phyloP scores from a whole-genome alignment of 2,329 filamentous ascomycete species.

The Colletotrichum lini region DNA sequence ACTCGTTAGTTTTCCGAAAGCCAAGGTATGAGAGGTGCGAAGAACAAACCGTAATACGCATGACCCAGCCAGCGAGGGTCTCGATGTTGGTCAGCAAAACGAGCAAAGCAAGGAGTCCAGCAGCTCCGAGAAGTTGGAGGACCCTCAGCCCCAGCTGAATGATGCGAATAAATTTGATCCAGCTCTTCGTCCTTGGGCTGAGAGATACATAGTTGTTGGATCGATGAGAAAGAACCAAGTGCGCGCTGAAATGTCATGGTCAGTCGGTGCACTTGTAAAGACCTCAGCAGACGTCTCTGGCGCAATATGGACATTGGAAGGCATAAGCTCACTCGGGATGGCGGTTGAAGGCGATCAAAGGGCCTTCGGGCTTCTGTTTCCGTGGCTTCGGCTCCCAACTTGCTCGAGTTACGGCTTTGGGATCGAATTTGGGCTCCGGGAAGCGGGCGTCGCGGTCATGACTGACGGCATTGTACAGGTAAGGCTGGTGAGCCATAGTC shows the following conservation, averaged over 20 bases:
- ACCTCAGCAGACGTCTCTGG: too few species aligned
- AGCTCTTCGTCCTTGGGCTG: conserved; percentile 77
- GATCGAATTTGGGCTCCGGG: conserved; percentile 78
- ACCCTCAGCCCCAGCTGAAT: conserved; percentile 79
- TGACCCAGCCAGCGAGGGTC: conserved; percentile 78
- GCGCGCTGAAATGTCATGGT: conserved; percentile 60
- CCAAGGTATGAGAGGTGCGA: not conserved
- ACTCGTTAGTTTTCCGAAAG: conserved; percentile 42
- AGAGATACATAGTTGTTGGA: conserved; percentile 75
- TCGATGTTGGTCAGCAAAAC: conserved; percentile 81
- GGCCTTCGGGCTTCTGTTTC: conserved; percentile 79
- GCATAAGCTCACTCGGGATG: conserved; percentile 81
- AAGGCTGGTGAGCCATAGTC: conserved; percentile 67
- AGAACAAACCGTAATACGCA: conserved; percentile 79
- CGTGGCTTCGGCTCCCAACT: conserved; percentile 77
- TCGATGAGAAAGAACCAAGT: conserved; percentile 74
- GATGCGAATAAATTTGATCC: conserved; percentile 78
- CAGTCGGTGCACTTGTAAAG: not conserved
- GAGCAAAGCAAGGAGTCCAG: conserved; percentile 81
- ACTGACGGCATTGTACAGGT: conserved; percentile 76
- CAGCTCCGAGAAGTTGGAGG: conserved; percentile 76
- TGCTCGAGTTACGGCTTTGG: conserved; percentile 86
- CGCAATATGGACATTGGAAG: not conserved
- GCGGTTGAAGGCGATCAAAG: conserved; percentile 84
- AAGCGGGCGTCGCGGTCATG: conserved; percentile 69